Percentiles rank a stretch among this genome's conserved stretches.
Evolutionary conservation across 2,329 filamentous ascomycete genomes (phyloP).

Genomic region (Polytolypa hystricis): DNA sequence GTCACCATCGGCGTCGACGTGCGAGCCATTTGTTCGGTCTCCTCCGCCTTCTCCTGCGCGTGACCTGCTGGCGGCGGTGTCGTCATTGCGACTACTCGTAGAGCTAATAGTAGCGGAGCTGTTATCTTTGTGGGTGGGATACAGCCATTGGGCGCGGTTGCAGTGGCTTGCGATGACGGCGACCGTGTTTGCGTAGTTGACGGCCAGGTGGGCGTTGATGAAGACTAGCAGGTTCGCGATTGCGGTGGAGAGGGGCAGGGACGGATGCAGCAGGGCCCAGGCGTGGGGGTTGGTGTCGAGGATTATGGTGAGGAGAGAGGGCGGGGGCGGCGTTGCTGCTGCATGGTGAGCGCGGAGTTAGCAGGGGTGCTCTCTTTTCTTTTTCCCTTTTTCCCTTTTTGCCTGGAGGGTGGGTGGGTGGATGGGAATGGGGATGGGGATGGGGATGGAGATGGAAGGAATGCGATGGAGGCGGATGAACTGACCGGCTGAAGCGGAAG

Average conservation of each 20-base stretch:
- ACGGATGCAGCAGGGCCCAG: slow-evolving; percentile 67
- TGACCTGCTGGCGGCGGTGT: neutral
- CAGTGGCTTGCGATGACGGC: slow-evolving; percentile 84
- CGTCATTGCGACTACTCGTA: neutral
- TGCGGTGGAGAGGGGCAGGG: slow-evolving; percentile 70
- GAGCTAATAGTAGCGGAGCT: neutral
- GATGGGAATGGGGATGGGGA: neutral
- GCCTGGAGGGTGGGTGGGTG: no score
- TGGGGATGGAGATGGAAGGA: no score
- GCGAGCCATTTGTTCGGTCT: neutral
- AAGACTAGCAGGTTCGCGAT: slow-evolving; percentile 88
- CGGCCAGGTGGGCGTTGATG: slow-evolving; percentile 90
- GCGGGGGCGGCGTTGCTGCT: slow-evolving; percentile 29
- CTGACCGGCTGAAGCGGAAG: no score
- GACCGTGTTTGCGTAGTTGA: slow-evolving; percentile 86
- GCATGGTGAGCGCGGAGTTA: no score
- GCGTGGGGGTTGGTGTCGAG: slow-evolving; percentile 95
- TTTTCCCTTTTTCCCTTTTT: neutral
- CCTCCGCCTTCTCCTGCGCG: neutral
- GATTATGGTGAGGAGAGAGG: slow-evolving; percentile 80
- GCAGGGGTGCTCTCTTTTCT: neutral
- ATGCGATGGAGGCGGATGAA: no score
- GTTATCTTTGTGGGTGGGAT: slow-evolving; percentile 46
- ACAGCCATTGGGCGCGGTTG: slow-evolving; percentile 79
- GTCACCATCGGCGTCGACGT: slow-evolving; percentile 36